Conservation (phyloP, 2,329 filamentous ascomycete genomes). For the Aotearoamyces nothofagi region DNA sequence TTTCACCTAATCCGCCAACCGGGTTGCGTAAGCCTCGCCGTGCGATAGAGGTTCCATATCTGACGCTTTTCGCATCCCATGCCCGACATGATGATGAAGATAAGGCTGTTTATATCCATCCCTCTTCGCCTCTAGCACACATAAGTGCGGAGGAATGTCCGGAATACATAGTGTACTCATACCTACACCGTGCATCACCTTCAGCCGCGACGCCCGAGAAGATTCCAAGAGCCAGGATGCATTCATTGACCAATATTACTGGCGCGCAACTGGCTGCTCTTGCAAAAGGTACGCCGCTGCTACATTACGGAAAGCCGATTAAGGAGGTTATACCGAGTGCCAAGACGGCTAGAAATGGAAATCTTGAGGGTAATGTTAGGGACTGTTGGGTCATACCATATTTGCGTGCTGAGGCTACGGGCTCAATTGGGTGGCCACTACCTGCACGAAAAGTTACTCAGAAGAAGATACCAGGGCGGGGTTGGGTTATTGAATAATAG, state of each 20-base stretch:
- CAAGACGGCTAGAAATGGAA: slow-evolving; percentile 28
- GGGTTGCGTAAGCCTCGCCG: slow-evolving; percentile 55
- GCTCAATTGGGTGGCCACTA: slow-evolving; percentile 67
- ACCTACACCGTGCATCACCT: slow-evolving; percentile 56
- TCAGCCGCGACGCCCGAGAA: slow-evolving; percentile 29
- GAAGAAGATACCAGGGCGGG: slow-evolving; percentile 53
- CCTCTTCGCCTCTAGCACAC: slow-evolving; percentile 65
- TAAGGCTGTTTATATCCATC: slow-evolving; percentile 73
- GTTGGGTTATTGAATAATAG: slow-evolving; percentile 42
- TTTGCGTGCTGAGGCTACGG: slow-evolving; percentile 51
- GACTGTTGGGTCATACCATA: slow-evolving; percentile 77
- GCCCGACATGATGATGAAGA: slow-evolving; percentile 31
- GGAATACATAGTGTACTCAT: slow-evolving; percentile 74
- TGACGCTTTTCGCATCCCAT: slow-evolving; percentile 63
- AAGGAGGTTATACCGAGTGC: slow-evolving; percentile 52
- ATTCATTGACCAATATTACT: slow-evolving; percentile 67
- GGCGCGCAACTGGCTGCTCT: slow-evolving; percentile 62
- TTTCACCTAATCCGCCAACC: slow-evolving; percentile 59
- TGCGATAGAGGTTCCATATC: slow-evolving; percentile 85
- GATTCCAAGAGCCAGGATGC: slow-evolving; percentile 71
- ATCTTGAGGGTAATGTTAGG: slow-evolving; percentile 32
- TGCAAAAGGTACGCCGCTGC: slow-evolving; percentile 69
- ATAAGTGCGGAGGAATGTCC: slow-evolving; percentile 60
- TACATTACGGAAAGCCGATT: slow-evolving; percentile 80
- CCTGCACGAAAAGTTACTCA: slow-evolving; percentile 76